These are phyloP conservation scores for Diplodia mutila DNA, from an alignment of 2,329 filamentous ascomycete genomes.

Conservation along the genomic window DNA sequence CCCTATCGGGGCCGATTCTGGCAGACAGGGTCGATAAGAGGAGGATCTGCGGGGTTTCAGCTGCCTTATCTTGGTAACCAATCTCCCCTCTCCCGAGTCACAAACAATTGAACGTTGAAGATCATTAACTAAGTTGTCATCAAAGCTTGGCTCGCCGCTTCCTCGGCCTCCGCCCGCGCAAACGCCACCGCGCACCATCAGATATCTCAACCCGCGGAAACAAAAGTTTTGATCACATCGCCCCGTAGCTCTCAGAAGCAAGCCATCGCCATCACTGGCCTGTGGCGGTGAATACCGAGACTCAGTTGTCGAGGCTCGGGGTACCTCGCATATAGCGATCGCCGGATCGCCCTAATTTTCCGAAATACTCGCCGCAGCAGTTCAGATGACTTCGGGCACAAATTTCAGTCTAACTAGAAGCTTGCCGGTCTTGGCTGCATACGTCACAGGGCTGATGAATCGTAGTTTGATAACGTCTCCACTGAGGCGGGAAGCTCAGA, in stretches of 20 bases:
- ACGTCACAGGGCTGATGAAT: constrained; percentile 22
- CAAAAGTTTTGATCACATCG: no score
- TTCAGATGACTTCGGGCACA: constrained; percentile 1
- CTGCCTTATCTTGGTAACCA: constrained; percentile 7
- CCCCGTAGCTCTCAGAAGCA: neutral
- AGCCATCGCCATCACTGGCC: neutral
- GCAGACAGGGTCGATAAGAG: constrained; percentile 10
- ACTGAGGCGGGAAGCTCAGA: constrained; percentile 7
- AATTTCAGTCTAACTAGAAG: constrained; percentile 1
- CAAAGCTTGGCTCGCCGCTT: neutral
- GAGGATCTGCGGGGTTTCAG: constrained; percentile 14
- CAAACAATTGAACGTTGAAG: constrained; percentile 9
- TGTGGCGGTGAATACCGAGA: neutral
- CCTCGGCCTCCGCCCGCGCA: neutral
- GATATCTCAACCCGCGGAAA: neutral
- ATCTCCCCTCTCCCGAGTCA: constrained; percentile 18
- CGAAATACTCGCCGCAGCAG: constrained; percentile 11
- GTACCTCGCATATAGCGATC: constrained; percentile 10
- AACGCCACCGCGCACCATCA: neutral
- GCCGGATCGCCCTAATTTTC: constrained; percentile 19
- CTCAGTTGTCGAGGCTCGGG: constrained; percentile 5
- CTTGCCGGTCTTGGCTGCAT: neutral
- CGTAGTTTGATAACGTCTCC: constrained; percentile 16
- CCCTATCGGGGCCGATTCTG: neutral
- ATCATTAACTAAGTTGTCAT: constrained; percentile 9